Evolutionary conservation across 352 stramenopile genomes (phyloP).

Genomic region (Globisporangium ultimum): DNA sequence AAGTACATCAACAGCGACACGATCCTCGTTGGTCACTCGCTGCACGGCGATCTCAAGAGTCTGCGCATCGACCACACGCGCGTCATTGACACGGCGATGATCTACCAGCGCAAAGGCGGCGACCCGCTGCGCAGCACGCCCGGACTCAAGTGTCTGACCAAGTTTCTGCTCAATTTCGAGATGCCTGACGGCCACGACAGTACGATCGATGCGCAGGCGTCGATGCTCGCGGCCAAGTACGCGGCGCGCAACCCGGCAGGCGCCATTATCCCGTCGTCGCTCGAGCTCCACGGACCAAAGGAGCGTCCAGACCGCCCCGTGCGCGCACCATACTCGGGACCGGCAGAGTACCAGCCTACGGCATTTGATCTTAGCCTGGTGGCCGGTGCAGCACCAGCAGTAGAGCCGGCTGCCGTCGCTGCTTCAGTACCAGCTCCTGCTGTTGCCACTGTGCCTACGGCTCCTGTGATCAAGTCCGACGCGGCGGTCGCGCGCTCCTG

Average conservation of each 20-base stretch:
- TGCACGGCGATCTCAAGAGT: conserved; percentile 70
- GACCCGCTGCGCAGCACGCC: conserved; percentile 38
- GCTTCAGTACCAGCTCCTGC: neutral
- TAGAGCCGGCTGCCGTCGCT: conserved; percentile 10
- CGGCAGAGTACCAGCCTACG: conserved; percentile 35
- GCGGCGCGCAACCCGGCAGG: conserved; percentile 49
- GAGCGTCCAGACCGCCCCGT: conserved; percentile 3
- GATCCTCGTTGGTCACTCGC: conserved; percentile 80
- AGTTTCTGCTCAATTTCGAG: conserved; percentile 77
- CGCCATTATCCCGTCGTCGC: conserved; percentile 57
- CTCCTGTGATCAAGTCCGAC: conserved; percentile 17
- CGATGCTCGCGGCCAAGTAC: conserved; percentile 86
- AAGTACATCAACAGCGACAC: conserved; percentile 83
- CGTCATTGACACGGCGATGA: conserved; percentile 82
- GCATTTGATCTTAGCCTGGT: conserved; percentile 29
- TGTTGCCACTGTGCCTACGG: too few species aligned
- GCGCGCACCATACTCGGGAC: conserved; percentile 24
- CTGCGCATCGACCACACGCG: conserved; percentile 72
- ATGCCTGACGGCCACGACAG: conserved; percentile 86
- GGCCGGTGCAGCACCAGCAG: neutral
- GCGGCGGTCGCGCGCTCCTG: conserved; percentile 53
- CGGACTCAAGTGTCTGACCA: conserved; percentile 72
- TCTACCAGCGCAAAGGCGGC: conserved; percentile 61
- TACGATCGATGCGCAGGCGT: conserved; percentile 81
- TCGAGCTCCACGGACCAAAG: conserved; percentile 60